Evolutionary conservation across 2,329 filamentous ascomycete species (phyloP).

Genomic region (Microdochium bolleyi): DNA sequence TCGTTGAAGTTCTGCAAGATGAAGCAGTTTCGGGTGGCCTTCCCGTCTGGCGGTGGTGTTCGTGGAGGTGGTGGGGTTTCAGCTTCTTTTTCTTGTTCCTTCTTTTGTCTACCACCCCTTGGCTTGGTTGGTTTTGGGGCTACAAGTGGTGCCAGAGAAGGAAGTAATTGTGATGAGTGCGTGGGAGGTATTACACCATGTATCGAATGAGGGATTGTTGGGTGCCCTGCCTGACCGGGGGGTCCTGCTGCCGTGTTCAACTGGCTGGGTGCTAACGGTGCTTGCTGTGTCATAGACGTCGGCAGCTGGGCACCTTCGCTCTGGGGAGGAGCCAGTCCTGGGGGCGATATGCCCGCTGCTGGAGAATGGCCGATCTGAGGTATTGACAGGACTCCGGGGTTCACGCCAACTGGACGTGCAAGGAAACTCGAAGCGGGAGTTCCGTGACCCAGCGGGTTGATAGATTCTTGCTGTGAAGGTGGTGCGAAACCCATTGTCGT

Average conservation of each 20-base stretch:
- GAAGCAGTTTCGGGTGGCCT: conserved; percentile 50
- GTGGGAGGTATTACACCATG: too few relatives aligned
- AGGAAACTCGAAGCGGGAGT: conserved; percentile 19
- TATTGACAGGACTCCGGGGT: conserved; percentile 20
- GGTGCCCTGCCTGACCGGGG: too few relatives aligned
- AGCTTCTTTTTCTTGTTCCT: conserved; percentile 13
- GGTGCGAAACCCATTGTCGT: conserved; percentile 24
- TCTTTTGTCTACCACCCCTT: conserved; percentile 8
- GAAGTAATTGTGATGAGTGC: neutral
- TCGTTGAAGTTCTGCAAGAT: conserved; percentile 54
- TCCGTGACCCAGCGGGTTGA: conserved; percentile 19
- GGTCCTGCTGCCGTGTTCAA: too few relatives aligned
- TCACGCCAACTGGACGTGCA: conserved; percentile 19
- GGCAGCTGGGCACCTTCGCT: neutral
- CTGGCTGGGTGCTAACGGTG: neutral
- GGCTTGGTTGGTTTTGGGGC: conserved; percentile 11
- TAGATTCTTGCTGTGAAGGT: conserved; percentile 14
- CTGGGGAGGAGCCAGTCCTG: conserved; percentile 26
- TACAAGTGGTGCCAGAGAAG: conserved; percentile 10
- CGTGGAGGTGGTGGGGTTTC: conserved; percentile 18
- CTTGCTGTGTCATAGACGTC: neutral
- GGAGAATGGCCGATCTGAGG: conserved; percentile 25
- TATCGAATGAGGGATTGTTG: too few relatives aligned
- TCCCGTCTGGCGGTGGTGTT: conserved; percentile 30
- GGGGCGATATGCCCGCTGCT: conserved; percentile 18